A percentile compares a stretch with the other conserved stretches of the same genome.
phyloP scores from a whole-genome alignment of 495 filamentous ascomycete genomes.

The Podospora bellae-mahoneyi region DNA sequence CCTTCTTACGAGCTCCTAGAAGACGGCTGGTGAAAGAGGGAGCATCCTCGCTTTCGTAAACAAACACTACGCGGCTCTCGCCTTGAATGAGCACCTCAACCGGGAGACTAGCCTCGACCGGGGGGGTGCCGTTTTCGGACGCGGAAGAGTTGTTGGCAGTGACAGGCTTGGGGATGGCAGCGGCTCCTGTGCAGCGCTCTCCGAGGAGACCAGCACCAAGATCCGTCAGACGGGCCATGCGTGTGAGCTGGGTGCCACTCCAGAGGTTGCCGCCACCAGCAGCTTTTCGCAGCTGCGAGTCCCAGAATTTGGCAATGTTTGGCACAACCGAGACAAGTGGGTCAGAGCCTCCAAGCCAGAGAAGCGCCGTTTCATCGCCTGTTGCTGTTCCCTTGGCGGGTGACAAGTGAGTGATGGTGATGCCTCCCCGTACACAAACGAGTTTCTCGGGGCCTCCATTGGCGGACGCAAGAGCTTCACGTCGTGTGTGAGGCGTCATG shows the following conservation, averaged over 20 bases:
- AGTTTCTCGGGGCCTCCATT: slow-evolving; percentile 37
- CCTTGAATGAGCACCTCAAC: slow-evolving; percentile 60
- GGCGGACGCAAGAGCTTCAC: slow-evolving; percentile 40
- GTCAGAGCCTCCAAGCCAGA: slow-evolving; percentile 64
- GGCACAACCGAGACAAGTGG: slow-evolving; percentile 59
- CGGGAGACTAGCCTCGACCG: slow-evolving; percentile 38
- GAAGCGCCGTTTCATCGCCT: slow-evolving; percentile 60
- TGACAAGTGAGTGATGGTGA: slow-evolving; percentile 52
- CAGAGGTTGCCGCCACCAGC: slow-evolving; percentile 59
- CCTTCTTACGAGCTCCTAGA: slow-evolving; percentile 33
- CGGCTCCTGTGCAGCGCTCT: slow-evolving; percentile 59
- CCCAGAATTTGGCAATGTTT: slow-evolving; percentile 64
- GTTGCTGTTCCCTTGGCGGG: slow-evolving; percentile 46
- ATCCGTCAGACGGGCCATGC: slow-evolving; percentile 48
- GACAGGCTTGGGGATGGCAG: slow-evolving; percentile 47
- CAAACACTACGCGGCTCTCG: slow-evolving; percentile 60
- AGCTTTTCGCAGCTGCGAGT: slow-evolving; percentile 54
- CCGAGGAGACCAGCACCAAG: slow-evolving; percentile 59
- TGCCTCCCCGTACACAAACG: slow-evolving; percentile 53
- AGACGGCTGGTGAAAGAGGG: slow-evolving; percentile 36
- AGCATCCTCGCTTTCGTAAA: slow-evolving; percentile 46
- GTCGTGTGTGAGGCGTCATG: slow-evolving; percentile 79
- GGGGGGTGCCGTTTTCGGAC: slow-evolving; percentile 22
- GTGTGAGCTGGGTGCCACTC: slow-evolving; percentile 44
- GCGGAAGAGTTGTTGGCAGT: slow-evolving; percentile 31